Evolutionary conservation across 345 rosid genomes (phyloP).

Genomic region (Cardiospermum halicacabum): DNA sequence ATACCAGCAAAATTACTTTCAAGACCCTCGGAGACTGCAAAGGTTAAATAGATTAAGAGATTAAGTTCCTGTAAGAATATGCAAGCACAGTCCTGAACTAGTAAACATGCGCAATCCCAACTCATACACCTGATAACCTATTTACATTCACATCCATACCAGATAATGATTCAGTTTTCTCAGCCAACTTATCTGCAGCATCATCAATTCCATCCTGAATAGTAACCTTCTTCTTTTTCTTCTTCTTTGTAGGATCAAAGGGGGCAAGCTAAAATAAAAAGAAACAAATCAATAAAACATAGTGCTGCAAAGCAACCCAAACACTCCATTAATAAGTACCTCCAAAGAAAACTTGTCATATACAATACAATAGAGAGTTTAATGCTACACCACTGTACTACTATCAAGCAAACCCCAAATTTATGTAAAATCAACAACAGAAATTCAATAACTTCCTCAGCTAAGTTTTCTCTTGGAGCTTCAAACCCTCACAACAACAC

Average conservation of each 20-base stretch:
- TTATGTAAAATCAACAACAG: neutral
- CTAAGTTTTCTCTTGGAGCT: too few species aligned
- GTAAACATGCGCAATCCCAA: neutral
- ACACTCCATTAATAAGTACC: neutral
- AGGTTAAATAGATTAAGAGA: neutral
- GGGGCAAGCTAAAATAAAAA: conserved; percentile 57
- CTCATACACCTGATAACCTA: neutral
- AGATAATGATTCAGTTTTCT: conserved; percentile 63
- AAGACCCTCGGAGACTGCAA: conserved; percentile 72
- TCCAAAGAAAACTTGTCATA: neutral
- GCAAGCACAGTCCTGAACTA: neutral
- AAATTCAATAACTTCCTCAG: too few species aligned
- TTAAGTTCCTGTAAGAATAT: neutral
- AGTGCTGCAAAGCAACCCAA: neutral
- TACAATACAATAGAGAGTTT: neutral
- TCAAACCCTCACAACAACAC: neutral
- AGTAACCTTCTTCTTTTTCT: conserved; percentile 91
- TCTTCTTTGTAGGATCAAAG: conserved; percentile 90
- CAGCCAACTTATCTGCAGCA: conserved; percentile 54
- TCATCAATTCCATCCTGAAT: conserved; percentile 60
- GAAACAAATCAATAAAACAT: neutral
- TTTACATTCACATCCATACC: conserved; percentile 25
- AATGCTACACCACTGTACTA: neutral
- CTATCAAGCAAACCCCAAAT: neutral
- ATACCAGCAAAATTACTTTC: conserved; percentile 71